These are phyloP conservation scores for Schizosaccharomyces octosporus DNA, from an alignment of 805 yeast genomes.

Conservation along the genomic window DNA sequence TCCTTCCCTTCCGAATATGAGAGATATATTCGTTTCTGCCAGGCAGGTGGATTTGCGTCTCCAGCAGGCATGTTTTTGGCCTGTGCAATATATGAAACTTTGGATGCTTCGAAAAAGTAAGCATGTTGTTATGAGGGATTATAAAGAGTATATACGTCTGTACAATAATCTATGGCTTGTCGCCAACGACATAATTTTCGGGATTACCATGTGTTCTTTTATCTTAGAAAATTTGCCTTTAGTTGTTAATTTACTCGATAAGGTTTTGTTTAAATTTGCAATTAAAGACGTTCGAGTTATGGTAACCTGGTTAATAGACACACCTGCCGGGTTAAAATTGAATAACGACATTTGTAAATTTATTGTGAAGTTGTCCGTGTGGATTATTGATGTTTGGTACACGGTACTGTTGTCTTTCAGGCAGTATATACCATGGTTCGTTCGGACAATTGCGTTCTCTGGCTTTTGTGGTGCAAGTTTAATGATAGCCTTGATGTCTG, in stretches of 20 bases:
- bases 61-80: slow-evolving; percentile 54
- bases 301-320: slow-evolving; percentile 44
- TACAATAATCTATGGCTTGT: slow-evolving; percentile 79
- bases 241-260: slow-evolving; percentile 9
- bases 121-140: slow-evolving; percentile 18
- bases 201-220: slow-evolving; percentile 31
- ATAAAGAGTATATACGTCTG: slow-evolving; percentile 30
- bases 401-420: slow-evolving; percentile 9
- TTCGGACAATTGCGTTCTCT: slow-evolving; percentile 17
- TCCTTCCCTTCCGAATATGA: slow-evolving; percentile 9
- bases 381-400: slow-evolving; percentile 58
- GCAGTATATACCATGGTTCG: slow-evolving; percentile 13
- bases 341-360: slow-evolving; percentile 68
- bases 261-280: neutral
- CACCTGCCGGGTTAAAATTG: slow-evolving; percentile 84
- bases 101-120: slow-evolving; percentile 18
- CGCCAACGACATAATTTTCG: slow-evolving; percentile 56
- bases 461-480: slow-evolving; percentile 43
- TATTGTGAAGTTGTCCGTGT: slow-evolving; percentile 60
- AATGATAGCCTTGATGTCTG: slow-evolving; percentile 39
- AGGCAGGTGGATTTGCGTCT: slow-evolving; percentile 59
- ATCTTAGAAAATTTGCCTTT: slow-evolving; percentile 18
- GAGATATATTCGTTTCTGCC: slow-evolving; percentile 32
- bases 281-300: neutral
- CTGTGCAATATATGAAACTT: slow-evolving; percentile 46